Evolutionary conservation across 306 rosid genomes (phyloP), one percentile per base, ranked within the genome.

Genomic region (Pueraria montana): DNA sequence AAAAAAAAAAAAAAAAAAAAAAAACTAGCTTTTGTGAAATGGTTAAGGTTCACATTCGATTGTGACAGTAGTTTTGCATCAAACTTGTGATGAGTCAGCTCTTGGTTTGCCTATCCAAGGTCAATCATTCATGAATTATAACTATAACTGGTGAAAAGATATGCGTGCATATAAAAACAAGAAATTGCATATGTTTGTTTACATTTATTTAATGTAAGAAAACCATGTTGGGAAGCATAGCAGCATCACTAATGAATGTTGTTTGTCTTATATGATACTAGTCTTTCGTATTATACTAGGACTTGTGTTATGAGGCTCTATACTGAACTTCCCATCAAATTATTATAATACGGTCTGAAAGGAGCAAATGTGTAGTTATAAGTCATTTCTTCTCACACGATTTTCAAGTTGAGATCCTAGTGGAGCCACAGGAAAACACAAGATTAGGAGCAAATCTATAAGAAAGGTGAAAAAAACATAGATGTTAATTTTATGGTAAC

Each of bases 171-270:
- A 81, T 5, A 48, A 78, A 49, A 17, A 26, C 5, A 58, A 74
- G 43, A 79, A 66, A 40, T 75, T 32, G 58, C 72, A 20, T 81
- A 78, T 11, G 49, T 43, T 69, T 76, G 80, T 32, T 69, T 24
- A 70, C 32, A 50, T 13, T 69, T 83, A 64, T 76, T 84, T 84
- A 87, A 80, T 80, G 69, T 11, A 72, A 87, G 82, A 70, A 89
- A 85, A 79, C 87, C 89, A 68, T 90, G 91, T 90, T 80, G 90
- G 94, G 91, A 84, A 83, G 86, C 90, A 86, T n/a, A 48, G 80
- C 84, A 83, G 72, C 91, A 82, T 68, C 78, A 87, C 80, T 43
- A 76, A 80, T 83, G 90, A 81, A 87, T 76, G 83, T 27, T 77
- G 20, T 75, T 88, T 89, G 94, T 90, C 91, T 36, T 73, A n/a